phyloP scores from a whole-genome alignment of 805 yeast species.

The Wickerhamomyces bisporus region DNA sequence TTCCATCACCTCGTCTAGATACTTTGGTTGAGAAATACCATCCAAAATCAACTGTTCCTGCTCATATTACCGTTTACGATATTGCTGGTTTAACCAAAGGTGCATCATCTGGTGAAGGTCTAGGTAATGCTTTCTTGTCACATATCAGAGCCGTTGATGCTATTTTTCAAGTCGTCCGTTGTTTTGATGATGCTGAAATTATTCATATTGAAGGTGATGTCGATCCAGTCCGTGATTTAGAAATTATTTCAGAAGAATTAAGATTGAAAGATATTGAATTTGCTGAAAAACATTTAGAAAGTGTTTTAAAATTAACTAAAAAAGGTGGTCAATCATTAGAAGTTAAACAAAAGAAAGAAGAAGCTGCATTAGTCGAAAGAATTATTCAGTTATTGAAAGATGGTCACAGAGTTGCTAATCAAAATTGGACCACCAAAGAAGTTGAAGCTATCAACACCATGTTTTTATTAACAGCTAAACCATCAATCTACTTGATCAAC shows the following conservation, averaged over 20 bases:
- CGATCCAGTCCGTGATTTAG: slow-evolving; percentile 91
- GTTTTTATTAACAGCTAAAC: slow-evolving; percentile 90
- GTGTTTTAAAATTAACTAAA: slow-evolving; percentile 70
- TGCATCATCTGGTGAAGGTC: slow-evolving; percentile 95
- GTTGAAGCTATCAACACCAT: slow-evolving; percentile 84
- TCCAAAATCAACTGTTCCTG: slow-evolving; percentile 86
- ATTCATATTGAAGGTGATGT: slow-evolving; percentile 97
- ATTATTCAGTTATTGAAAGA: slow-evolving; percentile 73
- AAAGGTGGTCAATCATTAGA: slow-evolving; percentile 89
- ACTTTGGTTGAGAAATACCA: slow-evolving; percentile 66
- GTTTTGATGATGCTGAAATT: slow-evolving; percentile 96
- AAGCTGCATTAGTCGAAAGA: slow-evolving; percentile 65
- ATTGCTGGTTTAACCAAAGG: slow-evolving; percentile 98
- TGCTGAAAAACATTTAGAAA: slow-evolving; percentile 76
- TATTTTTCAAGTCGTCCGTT: slow-evolving; percentile 94
- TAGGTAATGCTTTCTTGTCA: slow-evolving; percentile 95
- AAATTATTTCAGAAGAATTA: slow-evolving; percentile 85
- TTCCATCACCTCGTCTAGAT: slow-evolving; percentile 87
- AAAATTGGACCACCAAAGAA: slow-evolving; percentile 84
- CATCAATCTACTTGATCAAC: slow-evolving; percentile 88
- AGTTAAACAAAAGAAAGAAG: slow-evolving; percentile 84
- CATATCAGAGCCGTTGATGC: slow-evolving; percentile 98
- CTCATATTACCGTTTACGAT: slow-evolving; percentile 88
- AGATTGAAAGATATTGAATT: slow-evolving; percentile 96
- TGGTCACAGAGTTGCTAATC: slow-evolving; percentile 86